Evolutionary conservation across 2,329 filamentous ascomycete species (phyloP).

Genomic region (Ascochyta clinopodiicola): DNA sequence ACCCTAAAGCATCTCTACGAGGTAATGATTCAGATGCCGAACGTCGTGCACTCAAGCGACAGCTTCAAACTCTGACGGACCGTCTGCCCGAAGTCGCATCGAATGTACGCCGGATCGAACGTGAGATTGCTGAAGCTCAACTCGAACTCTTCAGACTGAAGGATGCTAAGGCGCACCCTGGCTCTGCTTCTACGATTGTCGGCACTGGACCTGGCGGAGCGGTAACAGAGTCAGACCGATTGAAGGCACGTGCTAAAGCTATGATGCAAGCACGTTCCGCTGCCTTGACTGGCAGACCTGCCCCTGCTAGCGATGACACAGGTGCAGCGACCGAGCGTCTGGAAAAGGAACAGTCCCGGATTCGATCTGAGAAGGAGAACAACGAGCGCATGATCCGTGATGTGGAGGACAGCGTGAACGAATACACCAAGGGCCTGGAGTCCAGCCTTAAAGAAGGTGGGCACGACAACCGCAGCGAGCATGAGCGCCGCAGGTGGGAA

Average conservation of each 20-base stretch:
- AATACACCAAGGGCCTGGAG: conserved; percentile 84
- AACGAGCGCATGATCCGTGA: conserved; percentile 97
- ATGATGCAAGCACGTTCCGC: conserved; percentile 99
- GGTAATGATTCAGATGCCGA: conserved; percentile 84
- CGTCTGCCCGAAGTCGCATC: conserved; percentile 91
- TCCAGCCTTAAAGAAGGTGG: conserved; percentile 83
- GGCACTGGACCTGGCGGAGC: conserved; percentile 90
- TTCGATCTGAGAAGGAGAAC: conserved; percentile 85
- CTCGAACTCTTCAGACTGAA: conserved; percentile 91
- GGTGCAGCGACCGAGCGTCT: conserved; percentile 81
- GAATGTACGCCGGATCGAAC: conserved; percentile 87
- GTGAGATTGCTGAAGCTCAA: conserved; percentile 88
- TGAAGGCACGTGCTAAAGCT: conserved; percentile 93
- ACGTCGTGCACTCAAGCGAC: conserved; percentile 81
- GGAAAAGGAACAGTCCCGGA: conserved; percentile 84
- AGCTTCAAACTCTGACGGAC: conserved; percentile 87
- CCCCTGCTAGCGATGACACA: conserved; percentile 73
- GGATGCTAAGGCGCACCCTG: conserved; percentile 90
- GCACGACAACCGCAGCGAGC: conserved; percentile 78
- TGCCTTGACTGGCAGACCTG: conserved; percentile 84
- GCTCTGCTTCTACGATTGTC: conserved; percentile 79
- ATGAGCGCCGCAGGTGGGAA: conserved; percentile 93
- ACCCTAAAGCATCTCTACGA: conserved; percentile 73
- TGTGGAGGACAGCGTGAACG: conserved; percentile 93
- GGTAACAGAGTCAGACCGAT: conserved; percentile 89